Evolutionary conservation across 192 early-diverging fungal species (phyloP).

Genomic region (Coemansia sp.): DNA sequence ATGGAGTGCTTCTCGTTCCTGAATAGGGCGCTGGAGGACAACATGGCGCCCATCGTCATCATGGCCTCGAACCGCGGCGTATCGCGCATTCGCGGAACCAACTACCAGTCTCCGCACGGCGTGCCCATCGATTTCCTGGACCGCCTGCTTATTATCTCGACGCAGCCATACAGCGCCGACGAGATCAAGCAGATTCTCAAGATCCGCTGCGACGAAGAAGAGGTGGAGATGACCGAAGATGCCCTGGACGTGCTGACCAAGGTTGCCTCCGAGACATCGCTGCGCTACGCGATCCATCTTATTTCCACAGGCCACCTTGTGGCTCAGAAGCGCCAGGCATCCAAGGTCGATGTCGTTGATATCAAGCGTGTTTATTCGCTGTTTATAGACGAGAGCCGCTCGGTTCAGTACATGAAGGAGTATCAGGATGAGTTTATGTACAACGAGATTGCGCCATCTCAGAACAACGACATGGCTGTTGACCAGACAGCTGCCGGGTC

Average conservation of each 20-base stretch:
- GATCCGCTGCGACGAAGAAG: slow-evolving; percentile 92
- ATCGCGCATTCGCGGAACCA: slow-evolving; percentile 92
- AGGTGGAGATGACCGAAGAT: slow-evolving; percentile 86
- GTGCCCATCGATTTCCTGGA: slow-evolving; percentile 96
- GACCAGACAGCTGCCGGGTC: slow-evolving; percentile 18
- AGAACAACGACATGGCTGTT: slow-evolving; percentile 29
- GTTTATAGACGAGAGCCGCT: slow-evolving; percentile 95
- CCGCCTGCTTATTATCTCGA: slow-evolving; percentile 92
- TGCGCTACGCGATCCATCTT: slow-evolving; percentile 93
- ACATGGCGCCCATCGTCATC: slow-evolving; percentile 95
- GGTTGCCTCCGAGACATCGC: slow-evolving; percentile 88
- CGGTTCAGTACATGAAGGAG: slow-evolving; percentile 92
- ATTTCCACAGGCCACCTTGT: slow-evolving; percentile 94
- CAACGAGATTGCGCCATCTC: slow-evolving; percentile 51
- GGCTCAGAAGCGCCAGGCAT: slow-evolving; percentile 81
- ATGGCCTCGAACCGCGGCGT: slow-evolving; percentile 99
- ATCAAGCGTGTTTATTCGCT: slow-evolving; percentile 91
- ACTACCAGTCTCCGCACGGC: slow-evolving; percentile 94
- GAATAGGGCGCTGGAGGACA: slow-evolving; percentile 95
- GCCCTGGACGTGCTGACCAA: slow-evolving; percentile 81
- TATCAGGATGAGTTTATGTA: slow-evolving; percentile 95
- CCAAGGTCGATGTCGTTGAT: slow-evolving; percentile 89
- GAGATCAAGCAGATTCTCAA: slow-evolving; percentile 86
- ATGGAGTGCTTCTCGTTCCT: slow-evolving; percentile 99
- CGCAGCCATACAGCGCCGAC: slow-evolving; percentile 76